phyloP scores from a whole-genome alignment of 2,329 filamentous ascomycete species.

The Nemania serpens region DNA sequence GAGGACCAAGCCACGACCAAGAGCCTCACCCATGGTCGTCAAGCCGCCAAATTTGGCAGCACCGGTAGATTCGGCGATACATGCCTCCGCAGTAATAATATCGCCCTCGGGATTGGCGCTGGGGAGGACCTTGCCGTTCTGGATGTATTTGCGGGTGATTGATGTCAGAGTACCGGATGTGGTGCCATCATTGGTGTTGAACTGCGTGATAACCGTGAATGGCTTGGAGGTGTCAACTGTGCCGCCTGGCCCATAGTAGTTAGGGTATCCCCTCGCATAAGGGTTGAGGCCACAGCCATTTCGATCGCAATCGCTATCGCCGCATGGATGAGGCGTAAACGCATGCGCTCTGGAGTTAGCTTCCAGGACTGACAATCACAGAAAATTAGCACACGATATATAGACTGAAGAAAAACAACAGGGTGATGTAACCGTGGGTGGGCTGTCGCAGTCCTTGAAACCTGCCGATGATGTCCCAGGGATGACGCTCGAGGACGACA shows the following conservation, averaged over 20 bases:
- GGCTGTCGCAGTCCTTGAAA: background rate
- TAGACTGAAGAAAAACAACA: background rate
- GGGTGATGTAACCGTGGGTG: background rate
- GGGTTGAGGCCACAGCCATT: constrained; percentile 46
- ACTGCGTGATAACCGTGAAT: constrained; percentile 39
- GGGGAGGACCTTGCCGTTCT: constrained; percentile 51
- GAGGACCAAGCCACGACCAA: constrained; percentile 57
- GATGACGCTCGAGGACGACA: background rate
- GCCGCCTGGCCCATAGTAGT: constrained; percentile 35
- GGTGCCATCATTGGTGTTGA: constrained; percentile 31
- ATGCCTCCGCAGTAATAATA: constrained; percentile 34
- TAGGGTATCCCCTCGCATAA: constrained; percentile 39
- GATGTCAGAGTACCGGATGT: constrained; percentile 44
- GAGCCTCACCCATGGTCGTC: constrained; percentile 49
- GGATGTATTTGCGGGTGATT: constrained; percentile 56
- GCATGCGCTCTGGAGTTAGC: constrained; percentile 63
- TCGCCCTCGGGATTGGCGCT: constrained; percentile 44
- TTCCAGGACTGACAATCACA: constrained; percentile 54
- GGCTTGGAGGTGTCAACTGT: constrained; percentile 38
- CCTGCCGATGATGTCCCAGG: background rate
- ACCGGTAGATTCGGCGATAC: constrained; percentile 27
- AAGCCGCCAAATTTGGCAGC: constrained; percentile 45
- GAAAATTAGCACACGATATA: constrained; percentile 3
- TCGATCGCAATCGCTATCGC: constrained; percentile 47
- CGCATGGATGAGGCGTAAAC: constrained; percentile 64